Evolutionary conservation across 2,329 filamentous ascomycete genomes (phyloP).

Genomic region (Catunica adiposa): DNA sequence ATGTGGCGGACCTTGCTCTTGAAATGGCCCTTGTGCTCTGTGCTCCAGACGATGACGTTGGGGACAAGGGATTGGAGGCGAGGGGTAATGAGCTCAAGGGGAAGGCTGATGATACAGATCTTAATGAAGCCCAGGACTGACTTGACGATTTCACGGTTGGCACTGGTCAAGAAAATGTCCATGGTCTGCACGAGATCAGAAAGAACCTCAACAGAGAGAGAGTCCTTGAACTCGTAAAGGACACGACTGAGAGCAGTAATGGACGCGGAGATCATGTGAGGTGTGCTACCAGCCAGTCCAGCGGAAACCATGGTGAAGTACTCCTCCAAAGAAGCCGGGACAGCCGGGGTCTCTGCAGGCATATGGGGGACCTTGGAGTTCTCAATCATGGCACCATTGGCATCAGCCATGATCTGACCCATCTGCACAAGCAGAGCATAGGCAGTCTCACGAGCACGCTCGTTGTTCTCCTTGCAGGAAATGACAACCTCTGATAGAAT

Average conservation of each 20-base stretch:
- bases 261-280: conserved; percentile 95
- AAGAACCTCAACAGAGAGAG: conserved; percentile 52
- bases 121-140: conserved; percentile 94
- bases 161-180: conserved; percentile 88
- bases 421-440: conserved; percentile 83
- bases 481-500: conserved; percentile 90
- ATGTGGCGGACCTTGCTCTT: conserved; percentile 97
- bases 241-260: conserved; percentile 89
- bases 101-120: conserved; percentile 77
- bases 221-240: conserved; percentile 72
- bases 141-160: conserved; percentile 91
- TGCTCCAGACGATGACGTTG: conserved; percentile 87
- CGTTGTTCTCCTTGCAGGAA: conserved; percentile 93
- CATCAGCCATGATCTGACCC: conserved; percentile 57
- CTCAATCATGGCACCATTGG: conserved; percentile 56
- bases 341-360: conserved; percentile 61
- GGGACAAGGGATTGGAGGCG: conserved; percentile 64
- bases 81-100: conserved; percentile 60
- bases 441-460: conserved; percentile 74
- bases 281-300: conserved; percentile 77
- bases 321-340: conserved; percentile 72
- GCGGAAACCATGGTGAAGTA: conserved; percentile 98
- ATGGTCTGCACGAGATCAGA: conserved; percentile 83
- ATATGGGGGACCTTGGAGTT: conserved; percentile 80
- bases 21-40: conserved; percentile 96